These are phyloP conservation scores for Chaetomium strumarium DNA, from an alignment of 2,329 filamentous ascomycete species.

Conservation along the genomic window DNA sequence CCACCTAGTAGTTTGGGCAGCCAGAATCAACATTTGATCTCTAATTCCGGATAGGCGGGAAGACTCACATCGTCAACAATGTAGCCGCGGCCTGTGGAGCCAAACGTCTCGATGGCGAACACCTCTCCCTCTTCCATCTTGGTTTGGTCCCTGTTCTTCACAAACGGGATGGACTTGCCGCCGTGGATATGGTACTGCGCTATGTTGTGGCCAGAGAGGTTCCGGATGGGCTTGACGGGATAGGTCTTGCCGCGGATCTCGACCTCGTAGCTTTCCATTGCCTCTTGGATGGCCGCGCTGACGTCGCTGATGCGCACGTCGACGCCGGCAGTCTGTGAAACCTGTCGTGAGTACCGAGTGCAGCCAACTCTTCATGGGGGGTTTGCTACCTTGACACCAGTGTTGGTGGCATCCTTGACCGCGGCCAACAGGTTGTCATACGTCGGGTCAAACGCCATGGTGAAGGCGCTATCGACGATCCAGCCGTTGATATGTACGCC, in stretches of 20 bases:
- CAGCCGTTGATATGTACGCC: slow-evolving; percentile 75
- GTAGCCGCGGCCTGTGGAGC: slow-evolving; percentile 87
- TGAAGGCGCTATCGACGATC: slow-evolving; percentile 79
- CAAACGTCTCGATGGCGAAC: slow-evolving; percentile 97
- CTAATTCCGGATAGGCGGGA: neutral
- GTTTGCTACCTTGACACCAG: slow-evolving; percentile 61
- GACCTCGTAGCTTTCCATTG: slow-evolving; percentile 89
- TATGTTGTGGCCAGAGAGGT: slow-evolving; percentile 86
- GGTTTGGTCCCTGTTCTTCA: slow-evolving; percentile 79
- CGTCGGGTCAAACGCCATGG: slow-evolving; percentile 65
- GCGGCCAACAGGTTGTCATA: slow-evolving; percentile 70
- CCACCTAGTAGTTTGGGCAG: slow-evolving; percentile 49
- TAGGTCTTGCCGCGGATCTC: slow-evolving; percentile 73
- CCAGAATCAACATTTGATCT: neutral
- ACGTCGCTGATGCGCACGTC: slow-evolving; percentile 86
- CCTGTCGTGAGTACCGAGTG: neutral
- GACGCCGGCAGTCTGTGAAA: slow-evolving; percentile 63
- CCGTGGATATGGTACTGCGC: slow-evolving; percentile 86
- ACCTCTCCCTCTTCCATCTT: slow-evolving; percentile 98
- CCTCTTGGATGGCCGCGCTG: slow-evolving; percentile 76
- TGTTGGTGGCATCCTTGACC: slow-evolving; percentile 73
- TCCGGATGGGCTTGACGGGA: slow-evolving; percentile 78
- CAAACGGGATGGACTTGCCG: slow-evolving; percentile 87
- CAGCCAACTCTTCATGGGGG: neutral
- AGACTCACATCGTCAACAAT: slow-evolving; percentile 44